Percentiles rank a stretch among this genome's conserved stretches.
phyloP scores from a whole-genome alignment of 805 yeast species.

The Komagataella populi region DNA sequence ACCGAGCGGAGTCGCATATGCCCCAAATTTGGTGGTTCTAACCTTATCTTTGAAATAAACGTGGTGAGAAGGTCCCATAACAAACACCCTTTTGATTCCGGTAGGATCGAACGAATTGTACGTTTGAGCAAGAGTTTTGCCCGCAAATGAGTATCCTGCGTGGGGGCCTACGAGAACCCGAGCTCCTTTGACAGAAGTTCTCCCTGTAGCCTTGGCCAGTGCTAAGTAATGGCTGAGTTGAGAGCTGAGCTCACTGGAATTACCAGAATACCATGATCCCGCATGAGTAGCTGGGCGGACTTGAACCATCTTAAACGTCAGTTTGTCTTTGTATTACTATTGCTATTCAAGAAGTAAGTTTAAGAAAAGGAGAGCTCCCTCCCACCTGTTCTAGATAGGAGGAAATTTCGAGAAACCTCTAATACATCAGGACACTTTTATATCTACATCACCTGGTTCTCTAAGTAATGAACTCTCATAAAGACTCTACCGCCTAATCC shows the following conservation, averaged over 20 bases:
- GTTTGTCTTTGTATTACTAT: background rate
- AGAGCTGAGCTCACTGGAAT: slow-evolving; percentile 23
- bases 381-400: background rate
- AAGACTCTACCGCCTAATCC: slow-evolving; percentile 1
- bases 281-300: slow-evolving; percentile 64
- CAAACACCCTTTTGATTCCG: slow-evolving; percentile 47
- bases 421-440: background rate
- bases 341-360: background rate
- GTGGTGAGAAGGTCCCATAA: slow-evolving; percentile 91
- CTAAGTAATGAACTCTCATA: background rate
- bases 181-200: slow-evolving; percentile 23
- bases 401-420: background rate
- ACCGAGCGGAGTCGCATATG: slow-evolving; percentile 79
- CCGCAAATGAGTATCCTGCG: slow-evolving; percentile 85
- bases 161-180: slow-evolving; percentile 58
- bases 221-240: slow-evolving; percentile 38
- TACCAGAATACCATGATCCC: slow-evolving; percentile 75
- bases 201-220: slow-evolving; percentile 17
- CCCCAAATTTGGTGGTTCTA: slow-evolving; percentile 33
- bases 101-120: slow-evolving; percentile 57
- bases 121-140: slow-evolving; percentile 63
- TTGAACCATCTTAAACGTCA: background rate
- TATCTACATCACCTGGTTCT: background rate
- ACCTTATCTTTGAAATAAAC: slow-evolving; percentile 58
- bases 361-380: background rate